Evolutionary conservation across 495 filamentous ascomycete species (phyloP).

Genomic region (Xylaria curta): DNA sequence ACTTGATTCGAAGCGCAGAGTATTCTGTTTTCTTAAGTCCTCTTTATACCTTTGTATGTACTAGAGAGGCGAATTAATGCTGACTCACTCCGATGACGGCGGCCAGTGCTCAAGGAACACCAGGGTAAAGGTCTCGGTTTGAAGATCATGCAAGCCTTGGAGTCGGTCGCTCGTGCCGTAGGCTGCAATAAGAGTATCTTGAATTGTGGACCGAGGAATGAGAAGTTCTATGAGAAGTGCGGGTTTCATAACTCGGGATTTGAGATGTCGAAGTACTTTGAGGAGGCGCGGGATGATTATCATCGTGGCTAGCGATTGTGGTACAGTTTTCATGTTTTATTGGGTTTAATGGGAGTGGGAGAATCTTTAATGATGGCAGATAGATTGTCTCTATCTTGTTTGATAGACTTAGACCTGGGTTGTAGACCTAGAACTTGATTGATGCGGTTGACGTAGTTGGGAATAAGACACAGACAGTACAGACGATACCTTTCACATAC

Average conservation of each 20-base stretch:
- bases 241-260: conserved; percentile 84
- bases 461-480: background rate
- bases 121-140: conserved; percentile 88
- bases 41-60: no score
- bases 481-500: background rate
- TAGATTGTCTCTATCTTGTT: background rate
- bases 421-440: background rate
- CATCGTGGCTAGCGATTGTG: conserved; percentile 31
- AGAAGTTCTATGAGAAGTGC: conserved; percentile 91
- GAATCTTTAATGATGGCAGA: no score
- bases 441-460: background rate
- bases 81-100: background rate
- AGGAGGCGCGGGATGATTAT: conserved; percentile 44
- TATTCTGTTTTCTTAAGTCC: background rate
- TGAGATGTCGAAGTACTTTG: conserved; percentile 97
- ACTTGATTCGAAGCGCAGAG: background rate
- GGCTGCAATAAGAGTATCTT: conserved; percentile 78
- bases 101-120: conserved; percentile 71
- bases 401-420: background rate
- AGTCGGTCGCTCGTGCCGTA: conserved; percentile 73
- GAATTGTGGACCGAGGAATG: conserved; percentile 63
- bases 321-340: background rate
- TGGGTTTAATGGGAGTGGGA: background rate
- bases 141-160: conserved; percentile 82
- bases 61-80: background rate